These are phyloP conservation scores for Morella rubra DNA, from an alignment of 306 rosid genomes.

Conservation along the genomic window DNA sequence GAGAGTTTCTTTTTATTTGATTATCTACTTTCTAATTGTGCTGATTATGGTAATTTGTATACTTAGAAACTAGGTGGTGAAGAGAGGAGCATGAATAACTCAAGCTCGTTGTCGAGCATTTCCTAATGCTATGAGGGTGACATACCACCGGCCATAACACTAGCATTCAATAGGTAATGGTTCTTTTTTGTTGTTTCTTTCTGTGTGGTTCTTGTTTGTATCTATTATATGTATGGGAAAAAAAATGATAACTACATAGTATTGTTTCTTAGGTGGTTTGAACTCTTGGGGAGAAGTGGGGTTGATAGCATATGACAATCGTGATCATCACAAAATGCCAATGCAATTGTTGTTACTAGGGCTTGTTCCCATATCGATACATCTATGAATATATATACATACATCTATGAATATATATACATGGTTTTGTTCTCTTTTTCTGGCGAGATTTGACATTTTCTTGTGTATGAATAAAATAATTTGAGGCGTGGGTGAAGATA, in stretches of 20 bases:
- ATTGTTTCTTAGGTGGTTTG: slow-evolving; percentile 22
- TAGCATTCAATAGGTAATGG: slow-evolving; percentile 34
- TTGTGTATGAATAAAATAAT: slow-evolving; percentile 19
- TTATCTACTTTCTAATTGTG: slow-evolving; percentile 17
- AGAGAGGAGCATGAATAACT: slow-evolving; percentile 31
- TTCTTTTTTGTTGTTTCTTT: slow-evolving; percentile 1
- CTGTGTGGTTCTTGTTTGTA: slow-evolving; percentile 31
- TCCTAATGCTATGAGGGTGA: slow-evolving; percentile 38
- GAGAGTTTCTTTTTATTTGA: slow-evolving; percentile 13
- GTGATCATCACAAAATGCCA: not conserved
- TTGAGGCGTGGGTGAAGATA: slow-evolving; percentile 23
- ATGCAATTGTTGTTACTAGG: slow-evolving; percentile 9
- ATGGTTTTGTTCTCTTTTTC: not conserved
- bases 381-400: slow-evolving; percentile 9
- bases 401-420: slow-evolving; percentile 10
- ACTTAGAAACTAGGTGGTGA: slow-evolving; percentile 30
- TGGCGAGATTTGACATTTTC: slow-evolving; percentile 2
- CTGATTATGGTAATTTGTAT: slow-evolving; percentile 27
- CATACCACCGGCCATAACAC: slow-evolving; percentile 29
- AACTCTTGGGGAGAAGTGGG: slow-evolving; percentile 13
- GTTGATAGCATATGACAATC: slow-evolving; percentile 27
- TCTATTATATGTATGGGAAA: slow-evolving; percentile 19
- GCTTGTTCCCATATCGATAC: not conserved
- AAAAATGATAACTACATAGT: not conserved
- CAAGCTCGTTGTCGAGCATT: slow-evolving; percentile 25